Evolutionary conservation across 2,329 filamentous ascomycete species (phyloP).

Genomic region (Xylariaceae sp.): DNA sequence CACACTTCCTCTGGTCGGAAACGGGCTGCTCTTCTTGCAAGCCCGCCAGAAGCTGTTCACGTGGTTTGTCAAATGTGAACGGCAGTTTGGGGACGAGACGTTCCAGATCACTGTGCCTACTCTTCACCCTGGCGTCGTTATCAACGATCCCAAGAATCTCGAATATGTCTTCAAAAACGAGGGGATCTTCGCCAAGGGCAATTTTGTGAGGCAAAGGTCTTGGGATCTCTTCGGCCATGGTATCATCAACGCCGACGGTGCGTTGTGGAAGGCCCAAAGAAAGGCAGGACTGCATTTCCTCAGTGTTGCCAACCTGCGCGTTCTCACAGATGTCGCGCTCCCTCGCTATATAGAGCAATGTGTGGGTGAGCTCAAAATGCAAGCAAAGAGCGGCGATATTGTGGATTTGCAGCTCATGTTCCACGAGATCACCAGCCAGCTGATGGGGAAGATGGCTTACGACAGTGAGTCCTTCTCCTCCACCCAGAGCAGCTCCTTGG

Average conservation of each 20-base stretch:
- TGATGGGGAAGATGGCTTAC: constrained; percentile 69
- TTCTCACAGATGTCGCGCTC: constrained; percentile 56
- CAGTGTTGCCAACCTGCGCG: constrained; percentile 54
- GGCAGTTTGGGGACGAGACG: constrained; percentile 56
- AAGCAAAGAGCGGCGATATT: constrained; percentile 24
- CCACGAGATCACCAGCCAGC: constrained; percentile 61
- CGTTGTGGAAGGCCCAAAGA: constrained; percentile 61
- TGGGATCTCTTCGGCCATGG: constrained; percentile 64
- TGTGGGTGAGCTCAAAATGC: constrained; percentile 37
- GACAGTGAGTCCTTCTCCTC: constrained; percentile 36
- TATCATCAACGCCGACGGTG: constrained; percentile 66
- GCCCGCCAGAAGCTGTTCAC: constrained; percentile 58
- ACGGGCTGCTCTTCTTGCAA: constrained; percentile 60
- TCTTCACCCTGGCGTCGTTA: constrained; percentile 60
- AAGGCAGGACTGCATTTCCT: constrained; percentile 61
- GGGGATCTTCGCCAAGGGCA: constrained; percentile 58
- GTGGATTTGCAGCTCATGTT: constrained; percentile 60
- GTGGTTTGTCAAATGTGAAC: constrained; percentile 61
- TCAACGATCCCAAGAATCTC: constrained; percentile 60
- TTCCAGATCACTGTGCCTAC: constrained; percentile 62
- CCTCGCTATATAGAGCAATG: constrained; percentile 51
- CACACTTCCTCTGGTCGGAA: constrained; percentile 56
- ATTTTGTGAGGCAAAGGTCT: constrained; percentile 58
- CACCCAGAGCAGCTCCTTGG: neutral
- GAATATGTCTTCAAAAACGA: constrained; percentile 63